Evolutionary conservation across 2,329 filamentous ascomycete genomes (phyloP).

Genomic region (Verticillium alfalfae): DNA sequence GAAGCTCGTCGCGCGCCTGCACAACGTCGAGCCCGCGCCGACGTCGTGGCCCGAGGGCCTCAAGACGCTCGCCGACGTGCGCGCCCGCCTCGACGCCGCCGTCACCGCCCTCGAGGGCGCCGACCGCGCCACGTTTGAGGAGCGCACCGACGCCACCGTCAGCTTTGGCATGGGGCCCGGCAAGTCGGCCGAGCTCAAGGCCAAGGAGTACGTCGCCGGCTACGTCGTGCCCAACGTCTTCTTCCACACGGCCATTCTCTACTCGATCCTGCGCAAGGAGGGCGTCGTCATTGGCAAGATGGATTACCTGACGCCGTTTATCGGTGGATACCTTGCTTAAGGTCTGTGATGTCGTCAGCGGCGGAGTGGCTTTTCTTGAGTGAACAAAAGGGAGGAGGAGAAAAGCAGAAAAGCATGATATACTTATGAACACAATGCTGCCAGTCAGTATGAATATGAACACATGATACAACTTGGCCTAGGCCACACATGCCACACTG

Average conservation of each 20-base stretch:
- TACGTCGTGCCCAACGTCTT: conserved; percentile 55
- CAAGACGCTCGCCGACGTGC: background rate
- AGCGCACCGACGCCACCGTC: background rate
- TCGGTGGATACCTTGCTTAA: conserved; percentile 17
- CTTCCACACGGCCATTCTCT: conserved; percentile 57
- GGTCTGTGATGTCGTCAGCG: background rate
- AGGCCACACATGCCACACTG: background rate
- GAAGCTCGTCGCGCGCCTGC: background rate
- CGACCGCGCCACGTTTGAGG: background rate
- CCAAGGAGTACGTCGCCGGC: conserved; percentile 35
- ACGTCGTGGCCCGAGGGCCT: background rate
- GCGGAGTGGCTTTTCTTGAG: background rate
- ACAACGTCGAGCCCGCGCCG: background rate
- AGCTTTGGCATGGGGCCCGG: conserved; percentile 21
- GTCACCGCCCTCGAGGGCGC: background rate
- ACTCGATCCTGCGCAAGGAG: conserved; percentile 54
- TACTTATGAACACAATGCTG: too few species aligned
- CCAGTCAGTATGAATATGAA: background rate
- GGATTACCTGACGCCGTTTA: conserved; percentile 41
- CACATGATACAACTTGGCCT: background rate
- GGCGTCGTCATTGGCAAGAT: conserved; percentile 58
- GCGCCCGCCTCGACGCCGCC: background rate
- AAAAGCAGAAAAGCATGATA: background rate
- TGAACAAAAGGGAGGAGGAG: background rate
- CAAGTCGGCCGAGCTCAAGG: conserved; percentile 17